Evolutionary conservation across 306 rosid genomes (phyloP).

Genomic region (Astragalus glycyphyllos): DNA sequence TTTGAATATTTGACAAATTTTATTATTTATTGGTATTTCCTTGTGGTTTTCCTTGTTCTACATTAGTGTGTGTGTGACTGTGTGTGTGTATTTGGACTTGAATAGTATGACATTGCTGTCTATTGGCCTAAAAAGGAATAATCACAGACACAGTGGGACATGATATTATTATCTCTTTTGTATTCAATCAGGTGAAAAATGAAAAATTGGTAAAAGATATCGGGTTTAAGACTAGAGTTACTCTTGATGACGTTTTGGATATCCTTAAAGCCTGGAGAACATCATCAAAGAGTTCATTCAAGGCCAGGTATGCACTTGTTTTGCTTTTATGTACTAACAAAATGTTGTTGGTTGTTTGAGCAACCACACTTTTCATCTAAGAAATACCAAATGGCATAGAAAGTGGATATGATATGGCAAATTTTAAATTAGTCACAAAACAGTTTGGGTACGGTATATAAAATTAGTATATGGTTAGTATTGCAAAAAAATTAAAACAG

Average conservation of each 20-base stretch:
- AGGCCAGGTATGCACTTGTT: conserved; percentile 67
- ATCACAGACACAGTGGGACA: not conserved
- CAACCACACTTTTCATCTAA: not conserved
- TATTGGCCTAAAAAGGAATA: conserved; percentile 10
- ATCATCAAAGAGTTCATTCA: conserved; percentile 54
- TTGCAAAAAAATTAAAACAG: not conserved
- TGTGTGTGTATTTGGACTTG: conserved; percentile 27
- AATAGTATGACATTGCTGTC: not conserved
- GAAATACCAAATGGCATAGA: not conserved
- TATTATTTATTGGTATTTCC: not conserved
- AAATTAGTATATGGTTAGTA: not conserved
- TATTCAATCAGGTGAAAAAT: conserved; percentile 69
- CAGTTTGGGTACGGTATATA: not conserved
- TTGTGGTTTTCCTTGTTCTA: not conserved
- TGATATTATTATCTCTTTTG: conserved; percentile 24
- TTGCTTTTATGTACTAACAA: not conserved
- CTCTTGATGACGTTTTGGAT: conserved; percentile 68
- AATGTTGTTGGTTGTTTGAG: conserved; percentile 13
- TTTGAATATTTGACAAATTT: conserved; percentile 28
- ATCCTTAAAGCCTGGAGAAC: conserved; percentile 69
- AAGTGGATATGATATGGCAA: not conserved
- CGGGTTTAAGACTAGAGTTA: conserved; percentile 84
- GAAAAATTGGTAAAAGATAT: conserved; percentile 63
- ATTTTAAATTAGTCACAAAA: not conserved
- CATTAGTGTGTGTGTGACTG: not conserved